Evolutionary conservation across 305 asterid species (phyloP), one percentile per base, ranked within the genome.

Genomic region (Caryopteris hybrid): DNA sequence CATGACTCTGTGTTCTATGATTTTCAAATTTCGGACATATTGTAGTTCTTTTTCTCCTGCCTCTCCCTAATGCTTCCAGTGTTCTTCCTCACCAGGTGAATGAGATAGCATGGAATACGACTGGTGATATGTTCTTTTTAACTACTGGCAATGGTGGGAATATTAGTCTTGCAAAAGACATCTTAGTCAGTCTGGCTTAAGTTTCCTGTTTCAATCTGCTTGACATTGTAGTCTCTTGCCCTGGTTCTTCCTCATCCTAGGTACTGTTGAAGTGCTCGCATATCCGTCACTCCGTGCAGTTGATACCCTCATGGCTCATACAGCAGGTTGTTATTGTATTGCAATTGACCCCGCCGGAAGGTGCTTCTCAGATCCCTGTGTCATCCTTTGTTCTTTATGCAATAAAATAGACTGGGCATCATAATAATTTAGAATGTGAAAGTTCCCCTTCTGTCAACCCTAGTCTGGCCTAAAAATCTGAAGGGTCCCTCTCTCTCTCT

Each of bases 301-400:
- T 73, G 81, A 84, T 64, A 94, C 98, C 47, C 95, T 91, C 54
- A 82, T 75, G 91, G 99, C 97, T 76, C 99, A 89, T 77, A 94
- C 96, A 23, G 99, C 97, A 70, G 99, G 99, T 84, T 94, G 99
- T 78, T 94, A 91, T 77, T 94, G 99, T 83, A 91, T 94, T 76
- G 99, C 99, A 38, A 91, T 86, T 42, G 99, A 94, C 76, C 99
- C 97, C 36, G 71, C 77, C 36, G 99, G 97, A 81, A 89, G 96
- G 99, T 91, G 65, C 61, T 68, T 70, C 61, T 74, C 48, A 39
- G 13, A 58, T 42, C 62, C 72, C 29, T 42, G 10, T 62, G 42
- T 47, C 38, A 17, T 51, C 16, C 34, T 39, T 62, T 75, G 34
- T 63, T 16, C 55, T 21, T 29, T 69, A 13, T 34, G 41, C 17